phyloP scores from a whole-genome alignment of 768 basidiomycete genomes.

The Boletus reticulatus region DNA sequence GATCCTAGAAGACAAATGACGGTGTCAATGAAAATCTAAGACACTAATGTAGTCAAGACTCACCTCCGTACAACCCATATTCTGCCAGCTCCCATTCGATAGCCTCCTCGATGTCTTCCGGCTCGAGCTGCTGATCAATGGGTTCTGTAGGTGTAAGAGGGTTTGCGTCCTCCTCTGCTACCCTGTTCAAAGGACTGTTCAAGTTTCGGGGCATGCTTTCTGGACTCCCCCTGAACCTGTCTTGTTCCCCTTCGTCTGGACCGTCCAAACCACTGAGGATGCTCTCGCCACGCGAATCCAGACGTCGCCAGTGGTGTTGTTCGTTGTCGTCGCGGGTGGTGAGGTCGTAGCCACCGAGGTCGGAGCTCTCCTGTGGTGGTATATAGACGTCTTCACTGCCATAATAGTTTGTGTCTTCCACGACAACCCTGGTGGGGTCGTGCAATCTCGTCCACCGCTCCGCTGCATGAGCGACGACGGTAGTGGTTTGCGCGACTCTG shows the following conservation, averaged over 20 bases:
- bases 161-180: slow-evolving; percentile 37
- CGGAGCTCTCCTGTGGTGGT: slow-evolving; percentile 13
- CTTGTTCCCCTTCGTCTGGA: slow-evolving; percentile 21
- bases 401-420: slow-evolving; percentile 16
- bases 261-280: slow-evolving; percentile 30
- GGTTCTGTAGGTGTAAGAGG: slow-evolving; percentile 6
- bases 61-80: slow-evolving; percentile 50
- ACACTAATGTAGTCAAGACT: slow-evolving; percentile 11
- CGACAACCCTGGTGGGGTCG: slow-evolving; percentile 18
- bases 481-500: slow-evolving; percentile 30
- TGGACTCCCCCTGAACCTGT: slow-evolving; percentile 32
- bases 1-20: slow-evolving; percentile 46
- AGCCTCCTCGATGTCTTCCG: slow-evolving; percentile 40
- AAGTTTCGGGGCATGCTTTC: slow-evolving; percentile 33
- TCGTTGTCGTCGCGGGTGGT: slow-evolving; percentile 19
- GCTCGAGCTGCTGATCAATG: slow-evolving; percentile 16
- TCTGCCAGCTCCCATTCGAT: slow-evolving; percentile 47
- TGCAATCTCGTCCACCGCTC: slow-evolving; percentile 12
- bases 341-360: slow-evolving; percentile 23
- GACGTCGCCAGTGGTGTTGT: slow-evolving; percentile 29
- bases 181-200: slow-evolving; percentile 32
- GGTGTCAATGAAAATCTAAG: background rate
- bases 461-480: slow-evolving; percentile 23
- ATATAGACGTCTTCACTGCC: slow-evolving; percentile 5
- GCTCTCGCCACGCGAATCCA: slow-evolving; percentile 33